Percentiles rank a stretch among this genome's conserved stretches.
Evolutionary conservation across 2,329 filamentous ascomycete genomes (phyloP).

Genomic region (Polychaeton citri): DNA sequence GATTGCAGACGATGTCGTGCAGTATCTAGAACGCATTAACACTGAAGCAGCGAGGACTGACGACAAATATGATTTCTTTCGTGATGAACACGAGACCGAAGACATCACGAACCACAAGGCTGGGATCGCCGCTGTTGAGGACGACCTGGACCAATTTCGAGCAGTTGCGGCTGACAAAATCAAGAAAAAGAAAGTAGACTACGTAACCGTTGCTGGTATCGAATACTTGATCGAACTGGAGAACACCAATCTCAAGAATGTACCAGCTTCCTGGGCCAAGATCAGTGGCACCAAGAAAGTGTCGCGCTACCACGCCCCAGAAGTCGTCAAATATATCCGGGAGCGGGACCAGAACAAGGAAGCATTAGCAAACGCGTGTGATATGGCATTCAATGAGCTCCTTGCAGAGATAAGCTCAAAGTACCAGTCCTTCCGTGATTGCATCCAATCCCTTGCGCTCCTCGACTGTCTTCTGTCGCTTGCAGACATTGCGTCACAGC

Average conservation of each 20-base stretch:
- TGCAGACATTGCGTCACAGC: conserved; percentile 68
- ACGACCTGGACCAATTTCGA: conserved; percentile 71
- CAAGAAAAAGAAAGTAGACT: conserved; percentile 58
- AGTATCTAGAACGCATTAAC: conserved; percentile 75
- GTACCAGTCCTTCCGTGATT: conserved; percentile 82
- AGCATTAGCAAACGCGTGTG: conserved; percentile 80
- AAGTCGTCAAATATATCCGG: conserved; percentile 67
- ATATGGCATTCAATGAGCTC: conserved; percentile 62
- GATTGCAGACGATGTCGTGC: conserved; percentile 59
- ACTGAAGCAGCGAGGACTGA: conserved; percentile 67
- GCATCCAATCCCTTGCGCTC: conserved; percentile 69
- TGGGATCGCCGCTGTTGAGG: conserved; percentile 85
- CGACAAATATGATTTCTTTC: conserved; percentile 91
- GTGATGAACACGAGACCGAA: conserved; percentile 75
- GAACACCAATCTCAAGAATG: conserved; percentile 68
- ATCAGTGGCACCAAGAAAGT: conserved; percentile 88
- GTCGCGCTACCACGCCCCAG: conserved; percentile 86
- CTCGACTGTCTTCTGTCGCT: conserved; percentile 85
- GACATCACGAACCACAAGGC: conserved; percentile 80
- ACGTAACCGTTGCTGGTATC: conserved; percentile 75
- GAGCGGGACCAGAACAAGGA: conserved; percentile 94
- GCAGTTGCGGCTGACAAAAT: conserved; percentile 57
- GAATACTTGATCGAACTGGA: conserved; percentile 90
- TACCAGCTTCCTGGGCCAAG: conserved; percentile 90
- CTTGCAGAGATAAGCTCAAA: conserved; percentile 63